Evolutionary conservation across 2,329 filamentous ascomycete genomes (phyloP).

Genomic region (Ilyonectria sp.): DNA sequence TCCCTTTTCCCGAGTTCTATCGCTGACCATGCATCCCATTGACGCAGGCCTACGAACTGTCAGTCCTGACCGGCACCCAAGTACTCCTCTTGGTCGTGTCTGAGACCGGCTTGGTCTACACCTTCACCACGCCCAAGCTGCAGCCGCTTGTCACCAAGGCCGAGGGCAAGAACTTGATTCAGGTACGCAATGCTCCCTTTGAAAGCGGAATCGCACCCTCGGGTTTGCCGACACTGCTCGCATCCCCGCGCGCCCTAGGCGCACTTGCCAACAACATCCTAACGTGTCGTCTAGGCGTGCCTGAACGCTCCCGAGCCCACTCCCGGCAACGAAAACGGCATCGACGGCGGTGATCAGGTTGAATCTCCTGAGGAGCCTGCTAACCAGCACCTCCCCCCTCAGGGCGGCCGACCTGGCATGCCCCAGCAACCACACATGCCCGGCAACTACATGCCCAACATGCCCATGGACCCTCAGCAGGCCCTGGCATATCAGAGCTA

Average conservation of each 20-base stretch:
- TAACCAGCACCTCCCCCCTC: constrained; percentile 81
- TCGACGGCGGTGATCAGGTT: constrained; percentile 81
- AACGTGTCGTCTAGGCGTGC: constrained; percentile 77
- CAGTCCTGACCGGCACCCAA: constrained; percentile 97
- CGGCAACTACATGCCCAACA: constrained; percentile 73
- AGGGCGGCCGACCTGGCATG: constrained; percentile 73
- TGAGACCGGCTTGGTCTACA: constrained; percentile 97
- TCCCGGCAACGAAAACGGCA: constrained; percentile 84
- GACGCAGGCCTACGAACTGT: constrained; percentile 91
- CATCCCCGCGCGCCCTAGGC: constrained; percentile 14
- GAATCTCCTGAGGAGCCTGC: constrained; percentile 93
- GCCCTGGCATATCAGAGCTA: constrained; percentile 89
- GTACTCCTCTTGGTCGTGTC: constrained; percentile 96
- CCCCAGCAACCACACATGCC: constrained; percentile 76
- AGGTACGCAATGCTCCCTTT: constrained; percentile 73
- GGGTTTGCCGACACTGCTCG: not conserved
- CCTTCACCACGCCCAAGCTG: constrained; percentile 97
- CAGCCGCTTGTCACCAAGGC: constrained; percentile 98
- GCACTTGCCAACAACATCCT: not conserved
- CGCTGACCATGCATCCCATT: constrained; percentile 40
- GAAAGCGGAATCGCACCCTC: not conserved
- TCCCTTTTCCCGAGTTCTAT: constrained; percentile 6
- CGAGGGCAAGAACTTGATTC: constrained; percentile 99
- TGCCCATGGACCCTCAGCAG: constrained; percentile 82
- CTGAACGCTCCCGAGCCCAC: constrained; percentile 95